Conservation (phyloP, 805 yeast species). For the Saccharomycopsis sp. region DNA sequence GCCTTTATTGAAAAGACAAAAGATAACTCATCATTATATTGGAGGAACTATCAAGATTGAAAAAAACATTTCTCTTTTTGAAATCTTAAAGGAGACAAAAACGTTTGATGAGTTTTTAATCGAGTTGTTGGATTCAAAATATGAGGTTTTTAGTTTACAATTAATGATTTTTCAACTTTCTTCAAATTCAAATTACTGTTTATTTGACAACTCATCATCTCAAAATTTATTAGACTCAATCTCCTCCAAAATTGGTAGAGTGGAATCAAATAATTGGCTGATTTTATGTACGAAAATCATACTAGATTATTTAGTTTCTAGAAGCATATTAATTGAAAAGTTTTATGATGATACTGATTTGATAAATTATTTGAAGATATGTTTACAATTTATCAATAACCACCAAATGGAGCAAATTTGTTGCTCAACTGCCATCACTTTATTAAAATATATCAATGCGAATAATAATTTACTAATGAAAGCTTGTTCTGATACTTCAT, state of each 20-base stretch:
- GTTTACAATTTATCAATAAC: constrained; percentile 27
- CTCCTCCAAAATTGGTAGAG: not conserved
- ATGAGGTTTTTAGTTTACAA: not conserved
- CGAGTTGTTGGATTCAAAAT: not conserved
- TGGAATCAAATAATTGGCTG: not conserved
- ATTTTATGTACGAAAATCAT: constrained; percentile 2
- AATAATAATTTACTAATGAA: not conserved
- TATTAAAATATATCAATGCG: constrained; percentile 14
- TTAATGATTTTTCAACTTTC: not conserved
- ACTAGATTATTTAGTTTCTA: not conserved
- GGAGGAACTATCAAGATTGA: not conserved
- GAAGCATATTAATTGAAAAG: not conserved
- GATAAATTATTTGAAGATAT: constrained; percentile 22
- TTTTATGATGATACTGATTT: not conserved
- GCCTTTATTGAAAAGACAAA: not conserved
- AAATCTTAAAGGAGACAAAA: not conserved
- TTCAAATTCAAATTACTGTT: not conserved
- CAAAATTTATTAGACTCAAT: not conserved
- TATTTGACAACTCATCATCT: not conserved
- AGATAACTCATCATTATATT: not conserved
- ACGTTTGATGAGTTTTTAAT: not conserved
- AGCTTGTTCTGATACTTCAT: constrained; percentile 20
- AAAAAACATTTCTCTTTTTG: not conserved
- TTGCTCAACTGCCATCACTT: constrained; percentile 20
- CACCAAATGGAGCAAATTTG: constrained; percentile 20